A percentile compares a stretch with the other conserved stretches of the same genome.
Evolutionary conservation across 495 filamentous ascomycete genomes (phyloP).

Genomic region (Xylaria scruposa): DNA sequence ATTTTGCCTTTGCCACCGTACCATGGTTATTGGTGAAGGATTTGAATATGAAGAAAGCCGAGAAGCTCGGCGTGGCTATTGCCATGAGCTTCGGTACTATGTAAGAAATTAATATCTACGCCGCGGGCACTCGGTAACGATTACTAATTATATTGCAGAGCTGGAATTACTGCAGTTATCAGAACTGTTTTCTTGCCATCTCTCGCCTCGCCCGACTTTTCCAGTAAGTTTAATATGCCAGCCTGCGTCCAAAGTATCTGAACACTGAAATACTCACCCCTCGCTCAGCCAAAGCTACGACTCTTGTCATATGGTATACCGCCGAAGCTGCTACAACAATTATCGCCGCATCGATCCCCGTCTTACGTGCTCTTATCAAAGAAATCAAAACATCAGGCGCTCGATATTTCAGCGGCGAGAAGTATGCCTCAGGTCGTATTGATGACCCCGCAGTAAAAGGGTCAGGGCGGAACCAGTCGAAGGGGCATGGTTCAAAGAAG

Average conservation of each 20-base stretch:
- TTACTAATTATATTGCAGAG: conserved; percentile 14
- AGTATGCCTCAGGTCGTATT: conserved; percentile 29
- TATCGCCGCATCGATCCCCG: conserved; percentile 47
- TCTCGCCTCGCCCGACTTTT: not conserved
- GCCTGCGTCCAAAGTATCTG: not conserved
- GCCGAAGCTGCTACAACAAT: conserved; percentile 47
- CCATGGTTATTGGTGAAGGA: conserved; percentile 46
- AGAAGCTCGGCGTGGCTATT: conserved; percentile 45
- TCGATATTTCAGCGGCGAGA: conserved; percentile 32
- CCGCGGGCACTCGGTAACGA: not conserved
- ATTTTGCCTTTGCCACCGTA: conserved; percentile 45
- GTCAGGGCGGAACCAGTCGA: conserved; percentile 16
- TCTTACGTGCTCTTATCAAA: conserved; percentile 44
- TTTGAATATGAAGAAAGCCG: conserved; percentile 43
- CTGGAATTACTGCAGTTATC: conserved; percentile 16
- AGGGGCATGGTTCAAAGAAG: conserved; percentile 8
- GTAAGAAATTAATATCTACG: conserved; percentile 31
- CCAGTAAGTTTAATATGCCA: conserved; percentile 9
- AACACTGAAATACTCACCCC: not conserved
- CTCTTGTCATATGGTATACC: conserved; percentile 42
- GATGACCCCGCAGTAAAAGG: not conserved
- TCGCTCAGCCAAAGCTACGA: conserved; percentile 15
- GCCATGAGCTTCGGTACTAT: conserved; percentile 50
- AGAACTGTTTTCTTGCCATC: conserved; percentile 12
- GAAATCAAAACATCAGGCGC: conserved; percentile 35